Percentiles rank a stretch among this genome's conserved stretches.
Conservation (phyloP, 2,329 filamentous ascomycete species). For the Arthrocladium fulminans region DNA sequence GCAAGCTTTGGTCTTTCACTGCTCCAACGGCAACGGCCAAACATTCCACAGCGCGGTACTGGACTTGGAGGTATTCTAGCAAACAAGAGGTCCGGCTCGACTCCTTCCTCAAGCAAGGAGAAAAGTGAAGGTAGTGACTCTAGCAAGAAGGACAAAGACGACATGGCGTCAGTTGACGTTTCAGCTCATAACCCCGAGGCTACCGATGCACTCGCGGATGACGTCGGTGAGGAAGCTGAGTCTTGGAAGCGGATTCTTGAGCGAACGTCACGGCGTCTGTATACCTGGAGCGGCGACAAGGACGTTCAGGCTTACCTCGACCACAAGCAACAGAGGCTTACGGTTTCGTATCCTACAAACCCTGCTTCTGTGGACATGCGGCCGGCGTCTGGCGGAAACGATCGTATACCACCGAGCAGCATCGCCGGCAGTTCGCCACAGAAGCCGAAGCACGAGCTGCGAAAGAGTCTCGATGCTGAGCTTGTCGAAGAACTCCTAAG, state of each 20-base stretch:
- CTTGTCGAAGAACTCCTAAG: conserved; percentile 23
- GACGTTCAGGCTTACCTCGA: conserved; percentile 30
- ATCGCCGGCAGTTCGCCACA: not conserved
- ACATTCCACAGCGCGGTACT: conserved; percentile 2
- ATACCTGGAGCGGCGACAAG: conserved; percentile 39
- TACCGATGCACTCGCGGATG: conserved; percentile 30
- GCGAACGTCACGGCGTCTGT: conserved; percentile 35
- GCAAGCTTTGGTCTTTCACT: conserved; percentile 32
- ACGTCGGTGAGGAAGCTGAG: conserved; percentile 40
- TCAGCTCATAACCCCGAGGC: conserved; percentile 26
- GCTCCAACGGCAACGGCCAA: not conserved
- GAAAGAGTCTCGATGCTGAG: conserved; percentile 21
- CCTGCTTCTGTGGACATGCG: not conserved
- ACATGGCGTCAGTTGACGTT: conserved; percentile 6
- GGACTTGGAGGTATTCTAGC: conserved; percentile 27
- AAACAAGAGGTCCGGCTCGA: not conserved
- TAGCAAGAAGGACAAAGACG: not conserved
- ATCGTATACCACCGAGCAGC: not conserved
- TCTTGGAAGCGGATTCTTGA: conserved; percentile 36
- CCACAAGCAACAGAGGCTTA: conserved; percentile 7
- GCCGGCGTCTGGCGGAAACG: not conserved
- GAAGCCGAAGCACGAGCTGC: conserved; percentile 9
- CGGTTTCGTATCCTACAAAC: not conserved
- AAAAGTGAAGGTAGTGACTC: not conserved
- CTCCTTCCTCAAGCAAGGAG: not conserved